Conservation (phyloP, 192 early-diverging fungal species). For the Umbelopsis sp. region DNA sequence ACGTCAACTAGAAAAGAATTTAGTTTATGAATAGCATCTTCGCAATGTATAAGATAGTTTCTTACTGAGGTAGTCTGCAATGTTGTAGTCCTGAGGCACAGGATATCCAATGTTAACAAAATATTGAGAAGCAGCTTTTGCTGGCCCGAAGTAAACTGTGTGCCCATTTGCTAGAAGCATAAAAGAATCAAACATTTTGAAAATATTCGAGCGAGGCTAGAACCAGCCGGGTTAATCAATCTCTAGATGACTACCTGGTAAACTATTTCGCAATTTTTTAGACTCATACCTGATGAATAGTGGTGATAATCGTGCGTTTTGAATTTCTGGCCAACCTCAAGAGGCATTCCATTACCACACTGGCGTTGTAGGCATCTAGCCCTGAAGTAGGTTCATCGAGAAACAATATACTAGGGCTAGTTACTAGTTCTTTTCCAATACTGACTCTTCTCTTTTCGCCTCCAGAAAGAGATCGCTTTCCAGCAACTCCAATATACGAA, state of each 20-base stretch:
- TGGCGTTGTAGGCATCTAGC: constrained; percentile 79
- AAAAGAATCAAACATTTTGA: constrained; percentile 62
- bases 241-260: constrained; percentile 36
- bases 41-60: constrained; percentile 21
- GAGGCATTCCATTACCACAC: constrained; percentile 80
- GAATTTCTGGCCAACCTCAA: constrained; percentile 63
- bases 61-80: constrained; percentile 70
- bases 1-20: constrained; percentile 32
- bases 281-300: constrained; percentile 73
- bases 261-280: constrained; percentile 45
- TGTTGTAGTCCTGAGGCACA: constrained; percentile 76
- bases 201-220: constrained; percentile 54
- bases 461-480: constrained; percentile 72
- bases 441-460: constrained; percentile 82
- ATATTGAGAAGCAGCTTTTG: constrained; percentile 55
- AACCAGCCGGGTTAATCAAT: constrained; percentile 24
- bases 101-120: constrained; percentile 70
- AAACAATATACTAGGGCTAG: constrained; percentile 61
- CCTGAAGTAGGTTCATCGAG: constrained; percentile 72
- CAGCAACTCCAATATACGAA: constrained; percentile 49
- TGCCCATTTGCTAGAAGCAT: constrained; percentile 69
- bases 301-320: constrained; percentile 72
- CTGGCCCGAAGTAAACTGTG: constrained; percentile 74
- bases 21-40: constrained; percentile 1
- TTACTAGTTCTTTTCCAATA: constrained; percentile 83